Percentiles rank a stretch among this genome's conserved stretches.
Evolutionary conservation across 164 flowering plant genomes (phyloP).

Genomic region (Magnolia sinica): DNA sequence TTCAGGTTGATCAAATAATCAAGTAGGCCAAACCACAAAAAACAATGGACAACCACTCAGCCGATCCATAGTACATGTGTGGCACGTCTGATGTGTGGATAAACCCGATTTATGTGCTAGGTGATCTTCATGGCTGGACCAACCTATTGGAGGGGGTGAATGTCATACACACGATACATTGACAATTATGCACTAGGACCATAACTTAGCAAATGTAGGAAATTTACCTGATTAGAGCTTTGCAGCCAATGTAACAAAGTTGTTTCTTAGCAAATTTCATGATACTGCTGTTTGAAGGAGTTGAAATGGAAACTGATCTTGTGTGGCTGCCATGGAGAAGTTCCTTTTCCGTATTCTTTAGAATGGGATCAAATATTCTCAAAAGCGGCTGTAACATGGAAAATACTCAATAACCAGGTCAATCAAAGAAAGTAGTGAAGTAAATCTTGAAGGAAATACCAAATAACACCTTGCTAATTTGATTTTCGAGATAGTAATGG

Average conservation of each 20-base stretch:
- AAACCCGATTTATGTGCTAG: background rate
- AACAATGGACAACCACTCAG: background rate
- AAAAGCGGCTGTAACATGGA: slow-evolving; percentile 65
- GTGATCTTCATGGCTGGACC: background rate
- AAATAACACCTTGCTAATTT: slow-evolving; percentile 76
- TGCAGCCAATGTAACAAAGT: slow-evolving; percentile 91
- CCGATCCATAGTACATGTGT: background rate
- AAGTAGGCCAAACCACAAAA: background rate
- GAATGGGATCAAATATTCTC: slow-evolving; percentile 92
- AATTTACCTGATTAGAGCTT: slow-evolving; percentile 67
- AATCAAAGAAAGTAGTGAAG: background rate
- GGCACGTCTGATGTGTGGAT: background rate
- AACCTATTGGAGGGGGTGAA: background rate
- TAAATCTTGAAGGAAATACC: background rate
- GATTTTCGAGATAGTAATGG: slow-evolving; percentile 91
- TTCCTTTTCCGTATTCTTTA: slow-evolving; percentile 88
- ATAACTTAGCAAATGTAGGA: background rate
- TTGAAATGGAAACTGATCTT: slow-evolving; percentile 86
- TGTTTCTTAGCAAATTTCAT: slow-evolving; percentile 95
- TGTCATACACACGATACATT: background rate
- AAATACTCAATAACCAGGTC: background rate
- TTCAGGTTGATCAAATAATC: too few species aligned
- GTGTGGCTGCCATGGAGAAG: slow-evolving; percentile 96
- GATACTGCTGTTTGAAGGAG: slow-evolving; percentile 90
- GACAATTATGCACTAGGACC: background rate